Evolutionary conservation across 139 green algal species (phyloP), one percentile per base, ranked within the genome.

Genomic region (Nannochloris sp.): DNA sequence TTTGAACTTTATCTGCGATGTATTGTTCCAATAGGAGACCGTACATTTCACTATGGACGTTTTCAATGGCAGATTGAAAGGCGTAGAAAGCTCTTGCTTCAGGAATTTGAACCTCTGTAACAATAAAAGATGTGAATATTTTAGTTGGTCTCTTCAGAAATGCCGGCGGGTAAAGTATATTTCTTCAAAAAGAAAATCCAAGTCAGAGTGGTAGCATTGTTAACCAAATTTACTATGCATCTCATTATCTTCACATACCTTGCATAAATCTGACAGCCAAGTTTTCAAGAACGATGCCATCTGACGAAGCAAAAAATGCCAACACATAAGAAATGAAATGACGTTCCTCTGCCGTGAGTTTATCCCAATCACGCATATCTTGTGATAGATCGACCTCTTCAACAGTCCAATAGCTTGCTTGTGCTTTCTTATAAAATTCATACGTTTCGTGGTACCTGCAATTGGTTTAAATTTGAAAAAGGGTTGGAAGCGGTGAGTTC

Each of bases 251-350:
- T 35, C 12, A 6, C 33, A 39, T 56, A 82, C 77, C 77, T 72
- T 76, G 82, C 84, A 95, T 90, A 71, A 95, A 95, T 1, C 88
- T 72, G 0, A 81, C 64, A 8, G 74, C 82, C 37, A 96, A 71
- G 65, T 96, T 96, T 65, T 95, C 85, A 23, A 93, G 64, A 6
- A 96, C 90, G 29, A 96, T 93, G 39, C 88, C 87, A 65, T 96
- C 90, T 0, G 78, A 89, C 5, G 86, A 73, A 5, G 90, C 89
- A 70, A 96, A 96, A 68, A 96, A 96, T 12, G 88, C 90, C 10
- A 96, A 67, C 4, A 96, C 72, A 58, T 92, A 79, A 19, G 60
- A 78, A 35, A 96, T 81, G 65, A 96, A 96, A 68, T 91, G 82
- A 54, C 61, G 66, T 77, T 96, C 90, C 55, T 83, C 34, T 71